A percentile compares a stretch with the other conserved stretches of the same genome.
These are phyloP conservation scores for Rhododendron henanense DNA, from an alignment of 148 eudicot genomes.

Conservation along the genomic window DNA sequence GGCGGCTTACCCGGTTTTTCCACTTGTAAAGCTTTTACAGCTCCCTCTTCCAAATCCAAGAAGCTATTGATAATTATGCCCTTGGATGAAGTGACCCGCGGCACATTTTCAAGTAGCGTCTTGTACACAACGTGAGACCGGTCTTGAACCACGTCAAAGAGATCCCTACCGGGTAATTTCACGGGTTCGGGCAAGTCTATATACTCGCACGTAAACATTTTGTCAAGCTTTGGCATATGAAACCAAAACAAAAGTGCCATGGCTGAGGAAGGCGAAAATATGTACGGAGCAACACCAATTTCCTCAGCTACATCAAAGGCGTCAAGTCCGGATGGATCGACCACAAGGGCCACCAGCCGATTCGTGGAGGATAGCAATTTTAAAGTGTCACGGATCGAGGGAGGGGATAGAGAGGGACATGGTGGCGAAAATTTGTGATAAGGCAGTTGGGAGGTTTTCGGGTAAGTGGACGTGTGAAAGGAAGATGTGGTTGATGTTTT, in stretches of 20 bases:
- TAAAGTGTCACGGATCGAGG: slow-evolving; percentile 2
- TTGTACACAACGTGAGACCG: slow-evolving; percentile 8
- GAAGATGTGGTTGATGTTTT: slow-evolving; percentile 12
- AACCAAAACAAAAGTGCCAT: slow-evolving; percentile 5
- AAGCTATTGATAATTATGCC: slow-evolving; percentile 30
- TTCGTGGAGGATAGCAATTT: background rate
- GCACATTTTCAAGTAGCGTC: background rate
- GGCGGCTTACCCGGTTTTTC: slow-evolving; percentile 17
- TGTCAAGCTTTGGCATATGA: slow-evolving; percentile 15
- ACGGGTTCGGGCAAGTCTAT: slow-evolving; percentile 12
- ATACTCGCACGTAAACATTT: slow-evolving; percentile 8
- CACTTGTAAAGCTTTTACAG: slow-evolving; percentile 22
- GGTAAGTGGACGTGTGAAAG: slow-evolving; percentile 6
- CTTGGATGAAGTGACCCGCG: background rate
- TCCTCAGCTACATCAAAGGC: slow-evolving; percentile 18
- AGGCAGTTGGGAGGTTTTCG: background rate
- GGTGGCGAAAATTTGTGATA: background rate
- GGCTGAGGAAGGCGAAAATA: slow-evolving; percentile 7
- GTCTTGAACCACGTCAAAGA: slow-evolving; percentile 2
- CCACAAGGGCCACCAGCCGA: slow-evolving; percentile 8
- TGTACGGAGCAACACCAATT: slow-evolving; percentile 3
- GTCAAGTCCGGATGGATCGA: slow-evolving; percentile 10
- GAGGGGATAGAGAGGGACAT: background rate
- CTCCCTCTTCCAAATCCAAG: slow-evolving; percentile 25
- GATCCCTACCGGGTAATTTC: slow-evolving; percentile 11